Evolutionary conservation across 257 asterid genomes (phyloP).

Genomic region (Plantago elongata): DNA sequence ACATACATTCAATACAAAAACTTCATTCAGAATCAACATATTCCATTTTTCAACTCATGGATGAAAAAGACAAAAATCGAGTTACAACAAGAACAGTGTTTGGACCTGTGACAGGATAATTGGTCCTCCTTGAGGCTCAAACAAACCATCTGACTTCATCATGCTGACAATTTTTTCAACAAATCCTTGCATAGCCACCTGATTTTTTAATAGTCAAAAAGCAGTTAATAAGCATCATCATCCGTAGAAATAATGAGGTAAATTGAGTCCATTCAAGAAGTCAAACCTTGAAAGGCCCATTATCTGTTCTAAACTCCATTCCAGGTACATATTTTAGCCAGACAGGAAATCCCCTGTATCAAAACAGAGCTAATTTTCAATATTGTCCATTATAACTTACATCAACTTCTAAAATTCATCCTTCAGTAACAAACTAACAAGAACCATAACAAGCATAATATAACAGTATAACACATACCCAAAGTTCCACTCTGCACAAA

Average conservation of each 20-base stretch:
- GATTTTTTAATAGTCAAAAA: slow-evolving; percentile 14
- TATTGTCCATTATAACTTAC: neutral
- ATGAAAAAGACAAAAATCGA: neutral
- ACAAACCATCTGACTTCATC: slow-evolving; percentile 71
- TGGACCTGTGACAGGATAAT: slow-evolving; percentile 82
- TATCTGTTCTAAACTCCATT: slow-evolving; percentile 78
- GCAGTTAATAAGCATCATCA: slow-evolving; percentile 13
- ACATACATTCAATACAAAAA: slow-evolving; percentile 2
- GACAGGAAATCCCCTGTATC: slow-evolving; percentile 90
- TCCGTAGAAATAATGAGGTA: slow-evolving; percentile 15
- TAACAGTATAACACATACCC: slow-evolving; percentile 66
- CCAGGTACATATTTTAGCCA: slow-evolving; percentile 93
- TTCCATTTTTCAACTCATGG: neutral
- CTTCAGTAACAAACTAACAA: neutral
- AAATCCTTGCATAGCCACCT: slow-evolving; percentile 84
- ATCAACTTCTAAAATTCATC: neutral
- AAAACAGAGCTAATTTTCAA: slow-evolving; percentile 1
- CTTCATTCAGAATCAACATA: neutral
- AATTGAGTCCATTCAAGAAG: neutral
- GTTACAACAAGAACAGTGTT: neutral
- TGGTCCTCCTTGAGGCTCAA: slow-evolving; percentile 95
- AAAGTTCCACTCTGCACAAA: slow-evolving; percentile 94
- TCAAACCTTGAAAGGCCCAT: slow-evolving; percentile 74
- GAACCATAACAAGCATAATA: neutral
- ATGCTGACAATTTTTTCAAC: slow-evolving; percentile 50